Percentiles rank a stretch among this genome's conserved stretches.
These are phyloP conservation scores for Parathielavia hyrcaniae DNA, from an alignment of 495 filamentous ascomycete genomes.

Conservation along the genomic window DNA sequence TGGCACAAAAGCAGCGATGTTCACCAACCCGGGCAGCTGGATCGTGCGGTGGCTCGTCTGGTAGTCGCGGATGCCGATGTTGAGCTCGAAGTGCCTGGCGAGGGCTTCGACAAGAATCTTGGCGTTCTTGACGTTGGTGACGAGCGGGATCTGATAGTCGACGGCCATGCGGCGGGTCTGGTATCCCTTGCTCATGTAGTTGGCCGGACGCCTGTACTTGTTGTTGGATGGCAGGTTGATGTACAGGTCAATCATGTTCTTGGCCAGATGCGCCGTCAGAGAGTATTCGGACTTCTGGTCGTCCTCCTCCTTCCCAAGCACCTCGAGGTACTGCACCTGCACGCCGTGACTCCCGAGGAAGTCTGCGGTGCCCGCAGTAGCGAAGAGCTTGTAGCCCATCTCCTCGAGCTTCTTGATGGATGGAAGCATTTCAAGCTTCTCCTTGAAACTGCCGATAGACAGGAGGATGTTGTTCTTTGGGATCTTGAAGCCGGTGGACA, in stretches of 20 bases:
- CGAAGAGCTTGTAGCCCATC: constrained; percentile 89
- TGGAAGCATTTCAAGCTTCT: constrained; percentile 94
- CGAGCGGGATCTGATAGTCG: constrained; percentile 93
- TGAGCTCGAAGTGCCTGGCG: constrained; percentile 75
- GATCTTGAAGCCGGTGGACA: constrained; percentile 94
- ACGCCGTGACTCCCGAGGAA: constrained; percentile 89
- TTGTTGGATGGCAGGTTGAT: constrained; percentile 99
- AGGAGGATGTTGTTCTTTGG: constrained; percentile 93
- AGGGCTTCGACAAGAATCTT: constrained; percentile 96
- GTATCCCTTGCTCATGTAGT: constrained; percentile 97
- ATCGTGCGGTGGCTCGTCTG: constrained; percentile 80
- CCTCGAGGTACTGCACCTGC: constrained; percentile 84
- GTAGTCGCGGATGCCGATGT: constrained; percentile 75
- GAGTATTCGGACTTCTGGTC: constrained; percentile 94
- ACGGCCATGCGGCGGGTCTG: constrained; percentile 94
- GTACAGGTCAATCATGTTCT: constrained; percentile 95
- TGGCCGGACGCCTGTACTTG: constrained; percentile 87
- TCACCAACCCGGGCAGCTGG: constrained; percentile 69
- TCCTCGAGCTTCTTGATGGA: constrained; percentile 82
- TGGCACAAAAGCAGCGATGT: constrained; percentile 74
- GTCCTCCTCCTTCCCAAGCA: constrained; percentile 59
- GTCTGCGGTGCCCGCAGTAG: constrained; percentile 91
- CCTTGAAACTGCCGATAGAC: constrained; percentile 94
- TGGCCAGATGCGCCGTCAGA: constrained; percentile 86
- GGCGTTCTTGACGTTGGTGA: constrained; percentile 98